Base-by-base conservation (phyloP, 139 green algal species). In the Medakamo hakoo region DNA sequence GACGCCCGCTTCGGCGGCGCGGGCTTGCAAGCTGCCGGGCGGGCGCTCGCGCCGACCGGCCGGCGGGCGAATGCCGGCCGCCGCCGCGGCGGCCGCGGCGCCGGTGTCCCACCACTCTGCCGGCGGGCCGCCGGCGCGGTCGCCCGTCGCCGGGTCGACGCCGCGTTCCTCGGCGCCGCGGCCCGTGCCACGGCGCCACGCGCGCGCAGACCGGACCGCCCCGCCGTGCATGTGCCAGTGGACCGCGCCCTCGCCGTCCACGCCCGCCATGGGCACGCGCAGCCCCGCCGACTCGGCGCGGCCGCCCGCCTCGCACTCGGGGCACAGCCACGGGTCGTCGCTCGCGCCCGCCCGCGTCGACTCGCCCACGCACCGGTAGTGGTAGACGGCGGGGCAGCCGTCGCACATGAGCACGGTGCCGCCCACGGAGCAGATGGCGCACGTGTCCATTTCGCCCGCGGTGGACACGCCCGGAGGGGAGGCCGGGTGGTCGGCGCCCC, bases 331-430 rank as follows among this genome's bases (percentile, higher is more conserved):
- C 40, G 16, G 9, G 24, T 84, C 71, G 19, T 71, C 75, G 1
- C 75, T 62, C 1, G 78, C 72, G 3, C 88, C 59, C 21, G 62
- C 66, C 29, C 72, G 74, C 57, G 48, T 30, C 18, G 22, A 80
- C 68, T 89, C 79, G 3, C 77, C 81, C 40, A 89, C 70, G 72
- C 89, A 96, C 27, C 76, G 71, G 59, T 86, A 56, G 76, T 96
- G 89, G 76, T 86, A 96, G 30, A 88, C 83, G 4, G 82, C 89
- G 0, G 89, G 89, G 73, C 89, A 96, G 65, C 67, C 75, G 63
- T 95, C 89, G 73, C 89, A 96, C 76, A 86, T 95, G 57, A 96
- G 59, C 67, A 96, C 75, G 65, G 71, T 82, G 61, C 88, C 88
- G 22, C 83, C 84, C 61, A 76, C 55, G 30, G 71, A 73, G 68